These are phyloP conservation scores for Carpinus viminea DNA, from an alignment of 306 rosid genomes.

Conservation along the genomic window DNA sequence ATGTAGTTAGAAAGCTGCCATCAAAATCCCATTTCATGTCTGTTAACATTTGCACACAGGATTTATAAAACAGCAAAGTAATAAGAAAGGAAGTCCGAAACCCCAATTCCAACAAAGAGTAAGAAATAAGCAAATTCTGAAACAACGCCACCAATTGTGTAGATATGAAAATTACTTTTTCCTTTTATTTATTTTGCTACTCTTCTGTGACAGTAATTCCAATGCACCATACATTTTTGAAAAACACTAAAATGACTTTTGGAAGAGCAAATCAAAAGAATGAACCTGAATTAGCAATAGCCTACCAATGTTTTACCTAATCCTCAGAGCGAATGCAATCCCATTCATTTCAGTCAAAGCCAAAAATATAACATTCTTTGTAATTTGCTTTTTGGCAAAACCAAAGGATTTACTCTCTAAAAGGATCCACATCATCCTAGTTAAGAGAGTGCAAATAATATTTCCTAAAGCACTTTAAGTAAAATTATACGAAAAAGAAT, in stretches of 20 bases:
- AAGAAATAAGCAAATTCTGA: background rate
- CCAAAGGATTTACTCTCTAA: background rate
- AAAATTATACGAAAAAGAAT: background rate
- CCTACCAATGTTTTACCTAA: background rate
- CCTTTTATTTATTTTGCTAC: background rate
- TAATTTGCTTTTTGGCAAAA: background rate
- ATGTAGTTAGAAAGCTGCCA: constrained; percentile 9
- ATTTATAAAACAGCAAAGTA: background rate
- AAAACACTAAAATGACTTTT: too few relatives aligned
- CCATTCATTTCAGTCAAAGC: background rate
- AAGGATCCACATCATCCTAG: background rate
- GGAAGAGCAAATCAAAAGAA: too few relatives aligned
- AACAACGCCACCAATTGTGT: background rate
- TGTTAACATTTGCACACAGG: background rate
- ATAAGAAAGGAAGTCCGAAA: background rate
- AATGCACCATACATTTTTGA: too few relatives aligned
- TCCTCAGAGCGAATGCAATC: background rate
- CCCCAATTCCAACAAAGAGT: background rate
- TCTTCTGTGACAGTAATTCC: too few relatives aligned
- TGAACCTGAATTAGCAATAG: too few relatives aligned
- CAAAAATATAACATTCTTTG: background rate
- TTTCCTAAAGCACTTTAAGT: background rate
- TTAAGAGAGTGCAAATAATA: background rate
- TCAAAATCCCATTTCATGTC: background rate
- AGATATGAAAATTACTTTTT: background rate